Base-by-base conservation (phyloP, 768 basidiomycete genomes). In the Arthromyces matolae region DNA sequence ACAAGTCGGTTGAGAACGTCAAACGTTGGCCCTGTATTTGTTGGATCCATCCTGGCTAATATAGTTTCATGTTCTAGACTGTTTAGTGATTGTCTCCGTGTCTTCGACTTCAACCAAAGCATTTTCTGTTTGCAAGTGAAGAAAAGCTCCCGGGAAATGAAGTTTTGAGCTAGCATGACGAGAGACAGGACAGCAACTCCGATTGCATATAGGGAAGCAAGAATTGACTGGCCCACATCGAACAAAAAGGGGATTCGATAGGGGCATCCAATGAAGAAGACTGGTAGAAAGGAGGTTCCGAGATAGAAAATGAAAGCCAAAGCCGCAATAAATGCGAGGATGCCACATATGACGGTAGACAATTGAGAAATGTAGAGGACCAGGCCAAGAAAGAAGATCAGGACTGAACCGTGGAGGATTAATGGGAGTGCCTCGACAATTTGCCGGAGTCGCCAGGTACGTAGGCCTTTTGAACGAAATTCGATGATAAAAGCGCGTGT, bases 331-430 rank as follows among this genome's bases (percentile, higher is more conserved):
- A 33, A 6, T 16, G 24, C 8, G 6, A 47, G 22, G 9, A 33
- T 10, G 5, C 5, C 16, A 9, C 31, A 32, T 9, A 47, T 24
- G 3, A 18, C 16, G 10, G 16, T 14, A 2, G 38, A 47, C 20
- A 50, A 19, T 20, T 36, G 31, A 6, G 42, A 44, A 5, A 38
- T 28, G 32, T 44, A 50, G 10, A 50, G 36, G 8, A 44, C 46
- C 3, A 65, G 59, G 13, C 60, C 56, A 9, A 46, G 16, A 16
- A 55, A 40, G 25, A 57, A 71, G 35, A 57, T 23, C 14, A 42
- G 31, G 8, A 57, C 51, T 10, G 56, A 51, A 18, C 45, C 16
- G 10, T 57, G 54, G 14, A 57, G 50, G 14, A 57, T 35, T 1
- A 55, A n/a, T 9, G 54, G 54, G 16, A 57, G 50, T n/a, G n/a